A percentile compares a stretch with the other conserved stretches of the same genome.
Conservation (phyloP, 345 rosid genomes). For the Salix exigua region DNA sequence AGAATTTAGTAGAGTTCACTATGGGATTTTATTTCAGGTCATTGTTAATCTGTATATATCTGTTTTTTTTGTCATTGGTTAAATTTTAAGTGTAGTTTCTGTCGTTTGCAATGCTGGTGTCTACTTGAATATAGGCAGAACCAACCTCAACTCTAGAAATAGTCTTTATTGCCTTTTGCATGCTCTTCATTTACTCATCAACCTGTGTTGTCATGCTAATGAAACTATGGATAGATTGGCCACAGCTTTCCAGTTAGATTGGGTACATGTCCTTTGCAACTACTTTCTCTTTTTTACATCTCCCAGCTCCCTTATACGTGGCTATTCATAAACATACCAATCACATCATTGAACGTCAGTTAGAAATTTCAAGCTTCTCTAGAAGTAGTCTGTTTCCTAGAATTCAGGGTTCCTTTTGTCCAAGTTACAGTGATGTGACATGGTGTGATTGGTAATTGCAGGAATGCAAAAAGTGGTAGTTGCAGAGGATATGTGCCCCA, state of each 20-base stretch:
- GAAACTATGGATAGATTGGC: neutral
- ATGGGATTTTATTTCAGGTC: neutral
- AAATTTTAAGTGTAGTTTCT: neutral
- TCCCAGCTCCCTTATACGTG: conserved; percentile 1
- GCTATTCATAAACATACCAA: conserved; percentile 28
- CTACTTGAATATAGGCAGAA: neutral
- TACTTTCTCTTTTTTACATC: conserved; percentile 1
- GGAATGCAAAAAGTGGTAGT: conserved; percentile 55
- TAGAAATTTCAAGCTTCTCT: conserved; percentile 24
- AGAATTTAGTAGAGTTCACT: neutral
- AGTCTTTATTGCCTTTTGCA: neutral
- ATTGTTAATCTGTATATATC: neutral
- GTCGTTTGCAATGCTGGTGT: neutral
- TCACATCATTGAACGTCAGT: conserved; percentile 36
- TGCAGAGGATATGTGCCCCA: conserved; percentile 53
- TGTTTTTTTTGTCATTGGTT: neutral
- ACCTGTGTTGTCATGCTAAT: neutral
- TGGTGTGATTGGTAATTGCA: conserved; percentile 77
- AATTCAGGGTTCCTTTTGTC: conserved; percentile 38
- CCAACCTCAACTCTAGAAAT: neutral
- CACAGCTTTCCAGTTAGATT: conserved; percentile 1
- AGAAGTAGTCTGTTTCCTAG: conserved; percentile 34
- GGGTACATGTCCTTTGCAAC: conserved; percentile 38
- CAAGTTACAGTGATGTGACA: conserved; percentile 46
- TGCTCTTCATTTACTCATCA: neutral